Evolutionary conservation across 305 asterid species (phyloP), one percentile per base, ranked within the genome.

Genomic region (Nicotiana rustica): DNA sequence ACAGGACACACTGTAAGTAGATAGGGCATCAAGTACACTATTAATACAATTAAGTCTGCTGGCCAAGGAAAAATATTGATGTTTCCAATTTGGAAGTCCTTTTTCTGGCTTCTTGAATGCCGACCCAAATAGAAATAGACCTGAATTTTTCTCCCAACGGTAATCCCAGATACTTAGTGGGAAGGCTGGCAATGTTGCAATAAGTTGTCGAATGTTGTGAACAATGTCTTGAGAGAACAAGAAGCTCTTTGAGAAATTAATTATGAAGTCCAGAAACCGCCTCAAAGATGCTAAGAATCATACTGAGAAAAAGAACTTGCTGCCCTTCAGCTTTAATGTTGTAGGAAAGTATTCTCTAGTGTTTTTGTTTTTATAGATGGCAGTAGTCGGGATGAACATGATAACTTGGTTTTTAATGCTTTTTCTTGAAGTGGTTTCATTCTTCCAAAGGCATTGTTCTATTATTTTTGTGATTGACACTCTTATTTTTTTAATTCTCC

Each of bases 111-210:
- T 68, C 35, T 18, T 10, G 77, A 69, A n/a, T 41, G 57, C n/a
- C 4, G 17, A 19, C 33, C 56, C 77, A 41, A 41, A 70, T 18
- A 70, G 77, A 70, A 70, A 70, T 69, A 10, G 77, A 41, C 59
- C 5, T 41, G 35, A 18, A 70, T 18, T 70, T 41, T 19, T 41
- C 5, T 10, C 59, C 33, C 35, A 41, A 18, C 5, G 76, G 35
- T 38, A 41, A 41, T 70, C n/a, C 57, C 9, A 68, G 33, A 68
- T 68, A 67, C 44, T 33, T 33, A 35, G 44, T 38, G 77, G 56
- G 77, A 38, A 69, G 57, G n/a, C 15, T 69, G 17, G 57, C 57
- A 10, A 18, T 69, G 12, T 70, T 19, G 77, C 59, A 70, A 70
- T 41, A 4, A 41, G 17, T 41, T 17, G 3, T 18, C 13, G n/a